Conservation (phyloP, 139 green algal species). For the Chlamydomonas sp. region DNA sequence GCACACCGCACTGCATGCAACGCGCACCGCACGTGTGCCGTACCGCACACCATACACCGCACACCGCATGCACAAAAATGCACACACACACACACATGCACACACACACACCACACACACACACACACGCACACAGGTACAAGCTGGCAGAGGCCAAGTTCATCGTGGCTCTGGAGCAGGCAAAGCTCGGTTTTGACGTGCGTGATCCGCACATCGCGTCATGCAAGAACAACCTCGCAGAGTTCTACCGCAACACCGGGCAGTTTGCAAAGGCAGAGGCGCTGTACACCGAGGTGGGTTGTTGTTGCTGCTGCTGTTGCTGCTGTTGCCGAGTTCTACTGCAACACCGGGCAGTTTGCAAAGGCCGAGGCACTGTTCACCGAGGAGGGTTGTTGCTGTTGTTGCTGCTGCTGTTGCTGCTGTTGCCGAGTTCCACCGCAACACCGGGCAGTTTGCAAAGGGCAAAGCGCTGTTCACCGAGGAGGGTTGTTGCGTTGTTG, state of each 20-base stretch:
- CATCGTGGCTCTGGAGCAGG: slow-evolving; percentile 41
- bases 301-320: too few species aligned
- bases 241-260: slow-evolving; percentile 57
- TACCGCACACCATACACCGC: not conserved
- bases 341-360: slow-evolving; percentile 43
- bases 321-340: slow-evolving; percentile 67
- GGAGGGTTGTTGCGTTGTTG: too few species aligned
- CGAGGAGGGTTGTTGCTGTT: slow-evolving; percentile 43
- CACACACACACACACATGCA: not conserved
- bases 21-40: too few species aligned
- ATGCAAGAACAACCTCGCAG: slow-evolving; percentile 63
- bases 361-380: slow-evolving; percentile 57
- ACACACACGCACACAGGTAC: too few species aligned
- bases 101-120: too few species aligned
- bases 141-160: slow-evolving; percentile 55
- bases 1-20: too few species aligned
- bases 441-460: too few species aligned
- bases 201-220: slow-evolving; percentile 60
- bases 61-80: not conserved
- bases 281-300: slow-evolving; percentile 54
- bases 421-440: too few species aligned
- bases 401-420: too few species aligned
- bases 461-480: too few species aligned
- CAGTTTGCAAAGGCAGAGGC: slow-evolving; percentile 43
- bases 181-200: slow-evolving; percentile 51